Evolutionary conservation across 2,329 filamentous ascomycete species (phyloP), one percentile per base, ranked within the genome.

Genomic region (Verruconis gallopava): DNA sequence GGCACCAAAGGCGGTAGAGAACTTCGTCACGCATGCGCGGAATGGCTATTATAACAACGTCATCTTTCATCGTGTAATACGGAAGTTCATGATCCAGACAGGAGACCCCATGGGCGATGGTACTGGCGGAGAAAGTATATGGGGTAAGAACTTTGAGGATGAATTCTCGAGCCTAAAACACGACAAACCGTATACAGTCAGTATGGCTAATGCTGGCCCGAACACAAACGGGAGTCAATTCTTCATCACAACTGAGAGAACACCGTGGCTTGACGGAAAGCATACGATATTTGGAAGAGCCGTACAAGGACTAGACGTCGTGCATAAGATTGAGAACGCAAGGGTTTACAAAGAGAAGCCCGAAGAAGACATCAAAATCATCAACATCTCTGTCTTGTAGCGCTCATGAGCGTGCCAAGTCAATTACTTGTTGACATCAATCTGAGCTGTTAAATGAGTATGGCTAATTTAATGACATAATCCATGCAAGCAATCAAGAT

Each of bases 161-260:
- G 91, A 98, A 59, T 94, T 98, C 52, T 86, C 83, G 51, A 51
- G 53, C 1, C 64, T 98, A 47, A 85, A 81, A 59, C 91, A 98
- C 55, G 91, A 98, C 65, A 93, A 91, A 64, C 82, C 91, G 2
- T 98, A 94, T 59, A 96, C 88, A 0, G 71, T 96, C 44, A 93
- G 84, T 58, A 98, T 98, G 91, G 91, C 91, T 11, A 98, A 98
- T 59, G 89, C 91, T 0, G 91, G 91, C 0, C 85, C 86, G 0
- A 86, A 89, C 53, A 95, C 88, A 25, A 98, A 98, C 57, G 91
- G 83, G 12, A 91, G 82, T 55, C 91, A 98, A 59, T 98, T 98
- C 59, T 98, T 98, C 55, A 94, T 98, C 50, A 98, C 91, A 0
- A 95, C 89, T 0, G 21, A 36, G 38, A 34, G 44, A 39, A 51